These are phyloP conservation scores for Candida ovalis DNA, from an alignment of 805 yeast species.

Conservation along the genomic window DNA sequence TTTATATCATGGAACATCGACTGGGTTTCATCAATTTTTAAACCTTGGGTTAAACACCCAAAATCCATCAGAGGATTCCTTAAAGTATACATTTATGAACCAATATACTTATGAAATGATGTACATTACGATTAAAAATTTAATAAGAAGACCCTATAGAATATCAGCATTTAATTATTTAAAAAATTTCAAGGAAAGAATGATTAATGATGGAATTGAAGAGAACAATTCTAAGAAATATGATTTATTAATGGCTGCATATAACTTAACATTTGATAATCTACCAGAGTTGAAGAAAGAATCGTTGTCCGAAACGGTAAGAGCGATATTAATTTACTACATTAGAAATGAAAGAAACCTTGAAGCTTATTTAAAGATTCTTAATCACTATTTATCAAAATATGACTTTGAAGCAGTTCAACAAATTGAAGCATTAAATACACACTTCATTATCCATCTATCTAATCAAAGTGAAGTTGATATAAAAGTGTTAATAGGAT, in stretches of 20 bases:
- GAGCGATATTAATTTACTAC: neutral
- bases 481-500: neutral
- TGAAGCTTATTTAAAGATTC: conserved; percentile 7
- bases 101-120: conserved; percentile 18
- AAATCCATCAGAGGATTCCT: conserved; percentile 1
- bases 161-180: conserved; percentile 15
- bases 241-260: neutral
- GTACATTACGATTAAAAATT: conserved; percentile 14
- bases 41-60: conserved; percentile 5
- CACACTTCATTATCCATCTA: neutral
- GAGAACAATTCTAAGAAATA: neutral
- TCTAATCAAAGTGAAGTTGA: neutral
- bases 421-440: neutral
- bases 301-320: neutral
- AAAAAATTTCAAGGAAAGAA: conserved; percentile 4
- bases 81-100: conserved; percentile 6
- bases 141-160: conserved; percentile 12
- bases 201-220: neutral
- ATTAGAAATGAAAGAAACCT: neutral
- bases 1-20: conserved; percentile 11
- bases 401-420: neutral
- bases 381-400: conserved; percentile 8
- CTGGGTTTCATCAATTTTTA: conserved; percentile 7
- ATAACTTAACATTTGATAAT: neutral
- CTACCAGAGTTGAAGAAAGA: neutral